These are phyloP conservation scores for Oldenlandia corymbosa DNA, from an alignment of 257 asterid species.

Conservation along the genomic window DNA sequence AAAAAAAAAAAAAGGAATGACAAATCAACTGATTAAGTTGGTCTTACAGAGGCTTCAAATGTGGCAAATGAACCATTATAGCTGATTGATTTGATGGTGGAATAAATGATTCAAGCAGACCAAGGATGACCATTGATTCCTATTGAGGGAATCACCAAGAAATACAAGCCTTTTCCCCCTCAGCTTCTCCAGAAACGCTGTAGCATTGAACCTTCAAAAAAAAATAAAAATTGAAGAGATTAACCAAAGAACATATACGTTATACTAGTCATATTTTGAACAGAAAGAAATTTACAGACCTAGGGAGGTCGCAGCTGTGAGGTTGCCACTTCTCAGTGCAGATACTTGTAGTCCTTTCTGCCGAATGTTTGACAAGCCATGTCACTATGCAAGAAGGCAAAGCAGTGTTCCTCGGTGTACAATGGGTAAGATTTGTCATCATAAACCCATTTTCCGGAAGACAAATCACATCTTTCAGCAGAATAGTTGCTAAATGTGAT, in stretches of 20 bases:
- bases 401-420: conserved; percentile 64
- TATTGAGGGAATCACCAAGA: conserved; percentile 69
- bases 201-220: conserved; percentile 48
- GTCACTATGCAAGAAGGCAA: conserved; percentile 40
- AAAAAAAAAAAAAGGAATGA: too few species aligned
- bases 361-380: conserved; percentile 51
- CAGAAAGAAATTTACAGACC: conserved; percentile 26
- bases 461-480: conserved; percentile 39
- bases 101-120: conserved; percentile 46
- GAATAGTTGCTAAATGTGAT: background rate
- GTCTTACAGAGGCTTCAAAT: conserved; percentile 65
- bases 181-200: conserved; percentile 45
- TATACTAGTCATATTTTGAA: too few species aligned
- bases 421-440: conserved; percentile 45
- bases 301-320: conserved; percentile 48
- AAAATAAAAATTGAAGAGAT: background rate
- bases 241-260: too few species aligned
- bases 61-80: conserved; percentile 73
- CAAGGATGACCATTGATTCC: conserved; percentile 65
- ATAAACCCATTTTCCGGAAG: conserved; percentile 56
- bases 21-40: too few species aligned
- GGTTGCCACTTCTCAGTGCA: conserved; percentile 86
- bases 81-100: conserved; percentile 43
- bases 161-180: conserved; percentile 54
- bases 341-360: conserved; percentile 56